Conservation (phyloP, 305 asterid species). For the Stenogyne calaminthoides region DNA sequence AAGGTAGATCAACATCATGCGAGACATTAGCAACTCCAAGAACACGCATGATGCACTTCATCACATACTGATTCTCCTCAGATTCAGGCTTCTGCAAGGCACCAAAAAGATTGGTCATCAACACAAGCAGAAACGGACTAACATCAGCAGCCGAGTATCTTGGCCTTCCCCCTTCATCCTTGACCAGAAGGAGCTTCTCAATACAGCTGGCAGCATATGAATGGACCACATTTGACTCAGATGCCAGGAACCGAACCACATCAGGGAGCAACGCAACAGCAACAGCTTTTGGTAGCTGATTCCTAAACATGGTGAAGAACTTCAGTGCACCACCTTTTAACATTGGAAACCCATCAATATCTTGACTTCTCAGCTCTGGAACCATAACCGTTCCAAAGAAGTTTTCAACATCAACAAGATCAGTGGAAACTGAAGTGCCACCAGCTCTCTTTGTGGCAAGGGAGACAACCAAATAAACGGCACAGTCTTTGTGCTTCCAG, state of each 20-base stretch:
- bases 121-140: constrained; percentile 60
- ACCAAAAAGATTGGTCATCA: constrained; percentile 82
- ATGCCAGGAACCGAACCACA: constrained; percentile 70
- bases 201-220: constrained; percentile 98
- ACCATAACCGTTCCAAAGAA: constrained; percentile 84
- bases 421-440: constrained; percentile 77
- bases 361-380: constrained; percentile 82
- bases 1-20: constrained; percentile 76
- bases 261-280: constrained; percentile 82
- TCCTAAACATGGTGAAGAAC: constrained; percentile 90
- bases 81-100: constrained; percentile 91
- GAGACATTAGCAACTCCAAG: constrained; percentile 80
- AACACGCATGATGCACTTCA: constrained; percentile 98
- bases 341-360: constrained; percentile 80
- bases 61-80: constrained; percentile 94
- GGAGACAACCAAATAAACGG: constrained; percentile 85
- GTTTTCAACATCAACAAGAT: constrained; percentile 84
- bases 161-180: constrained; percentile 72
- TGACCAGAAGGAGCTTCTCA: constrained; percentile 84
- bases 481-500: constrained; percentile 98
- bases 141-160: constrained; percentile 80
- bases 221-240: constrained; percentile 91
- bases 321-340: constrained; percentile 92
- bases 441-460: constrained; percentile 90
- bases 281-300: constrained; percentile 68